Evolutionary conservation across 768 basidiomycete species (phyloP), one percentile per base, ranked within the genome.

Genomic region (Termitomyces sp.): DNA sequence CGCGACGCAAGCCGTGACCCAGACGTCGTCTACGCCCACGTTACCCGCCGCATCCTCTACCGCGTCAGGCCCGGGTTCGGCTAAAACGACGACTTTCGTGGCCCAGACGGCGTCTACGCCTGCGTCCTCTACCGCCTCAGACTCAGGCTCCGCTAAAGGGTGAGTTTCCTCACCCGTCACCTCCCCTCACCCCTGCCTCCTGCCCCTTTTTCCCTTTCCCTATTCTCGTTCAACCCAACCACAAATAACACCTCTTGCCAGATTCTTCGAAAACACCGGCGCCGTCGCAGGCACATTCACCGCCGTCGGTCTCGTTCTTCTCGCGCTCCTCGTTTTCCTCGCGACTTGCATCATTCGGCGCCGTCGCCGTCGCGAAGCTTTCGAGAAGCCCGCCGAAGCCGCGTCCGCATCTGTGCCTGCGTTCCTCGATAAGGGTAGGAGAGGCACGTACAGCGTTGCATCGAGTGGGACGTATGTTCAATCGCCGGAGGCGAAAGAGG

Each of bases 371-470:
- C 28, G 6, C 39, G 39, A 40, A 38, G 44, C 11, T 4, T 45
- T 22, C 20, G 28, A 4, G 28, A 28, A 28, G 28, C 28, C 28
- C 4, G 45, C 6, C 2, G 20, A 46, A 24, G 18, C 45, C 22
- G 22, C 22, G 2, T 4, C 3, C 22, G 6, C 13, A 12, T 15
- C 22, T 7, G 45, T 35, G 12, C 50, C 50, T 13, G 11, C 50
- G 81, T 39, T 67, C 71, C 35, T 84, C 82, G 67, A 76, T 32
- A 59, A 15, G 6, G 15, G 22, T 24, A 36, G 8, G 35, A 12
- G 35, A 9, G 8, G 5, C 12, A 48, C 12, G 22, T 12, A 15
- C 13, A 22, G 13, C 24, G 24, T 22, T 6, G 22, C 44, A 12
- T 48, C 22, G 11, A 22, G 28, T 5, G 44, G n/a, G 20, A 45